Evolutionary conservation across 2,329 filamentous ascomycete species (phyloP).

Genomic region (Chalaropsis thielavioides): DNA sequence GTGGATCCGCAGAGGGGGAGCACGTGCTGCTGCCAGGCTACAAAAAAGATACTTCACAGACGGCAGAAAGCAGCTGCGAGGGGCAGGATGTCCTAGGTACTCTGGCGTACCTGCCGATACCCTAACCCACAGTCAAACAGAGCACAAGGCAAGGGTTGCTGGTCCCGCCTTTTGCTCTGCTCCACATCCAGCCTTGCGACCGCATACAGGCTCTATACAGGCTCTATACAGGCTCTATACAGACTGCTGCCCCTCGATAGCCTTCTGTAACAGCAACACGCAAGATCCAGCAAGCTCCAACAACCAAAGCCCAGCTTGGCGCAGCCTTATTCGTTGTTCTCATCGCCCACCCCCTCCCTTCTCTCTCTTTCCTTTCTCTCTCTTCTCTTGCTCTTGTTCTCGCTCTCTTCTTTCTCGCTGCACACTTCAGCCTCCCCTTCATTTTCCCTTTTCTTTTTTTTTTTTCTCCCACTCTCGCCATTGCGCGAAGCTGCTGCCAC

Average conservation of each 20-base stretch:
- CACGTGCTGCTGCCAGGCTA: not conserved
- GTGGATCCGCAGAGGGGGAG: not conserved
- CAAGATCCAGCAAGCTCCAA: not conserved
- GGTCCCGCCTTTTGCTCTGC: not conserved
- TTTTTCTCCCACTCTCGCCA: conserved; percentile 17
- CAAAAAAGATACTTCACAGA: not conserved
- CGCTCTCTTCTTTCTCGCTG: not conserved
- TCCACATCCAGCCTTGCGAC: conserved; percentile 3
- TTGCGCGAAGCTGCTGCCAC: not conserved
- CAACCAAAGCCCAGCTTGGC: not conserved
- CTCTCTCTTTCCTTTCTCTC: not conserved
- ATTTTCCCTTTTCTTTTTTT: conserved; percentile 19
- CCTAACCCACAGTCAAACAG: not conserved
- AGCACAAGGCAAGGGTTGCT: not conserved
- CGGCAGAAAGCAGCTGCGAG: not conserved
- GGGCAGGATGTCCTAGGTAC: not conserved
- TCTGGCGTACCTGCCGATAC: not conserved
- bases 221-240: too few relatives aligned
- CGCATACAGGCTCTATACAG: not conserved
- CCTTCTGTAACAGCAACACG: not conserved
- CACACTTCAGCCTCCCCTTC: not conserved
- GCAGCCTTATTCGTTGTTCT: conserved; percentile 15
- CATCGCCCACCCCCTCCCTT: conserved; percentile 4
- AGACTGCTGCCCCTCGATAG: not conserved
- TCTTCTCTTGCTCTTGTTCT: conserved; percentile 1